Evolutionary conservation across 768 basidiomycete species (phyloP).

Genomic region (Mycena epipterygia): DNA sequence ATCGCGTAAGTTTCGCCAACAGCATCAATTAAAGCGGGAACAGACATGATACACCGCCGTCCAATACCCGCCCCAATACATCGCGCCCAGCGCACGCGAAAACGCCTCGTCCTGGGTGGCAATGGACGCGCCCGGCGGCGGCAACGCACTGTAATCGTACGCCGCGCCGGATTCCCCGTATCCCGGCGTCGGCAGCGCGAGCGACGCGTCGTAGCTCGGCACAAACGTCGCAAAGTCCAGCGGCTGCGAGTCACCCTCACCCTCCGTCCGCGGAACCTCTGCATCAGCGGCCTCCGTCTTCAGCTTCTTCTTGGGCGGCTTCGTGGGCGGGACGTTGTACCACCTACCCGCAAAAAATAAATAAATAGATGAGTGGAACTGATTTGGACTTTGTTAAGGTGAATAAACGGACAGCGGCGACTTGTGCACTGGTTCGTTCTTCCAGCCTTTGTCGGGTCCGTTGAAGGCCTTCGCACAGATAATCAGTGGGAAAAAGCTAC

Average conservation of each 20-base stretch:
- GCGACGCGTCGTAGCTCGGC: constrained; percentile 76
- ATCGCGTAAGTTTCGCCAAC: constrained; percentile 10
- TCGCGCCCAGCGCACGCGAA: constrained; percentile 78
- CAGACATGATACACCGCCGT: constrained; percentile 86
- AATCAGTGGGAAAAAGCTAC: not conserved
- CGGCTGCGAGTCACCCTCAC: constrained; percentile 68
- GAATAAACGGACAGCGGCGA: constrained; percentile 73
- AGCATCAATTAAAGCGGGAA: constrained; percentile 20
- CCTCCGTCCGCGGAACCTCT: constrained; percentile 22
- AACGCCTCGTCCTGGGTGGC: constrained; percentile 84
- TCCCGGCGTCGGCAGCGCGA: constrained; percentile 51
- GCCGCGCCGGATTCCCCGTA: constrained; percentile 20
- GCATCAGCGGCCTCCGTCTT: constrained; percentile 22
- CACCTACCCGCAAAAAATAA: constrained; percentile 65
- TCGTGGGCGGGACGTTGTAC: constrained; percentile 75
- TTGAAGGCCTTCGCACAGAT: constrained; percentile 60
- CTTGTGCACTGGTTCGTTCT: constrained; percentile 75
- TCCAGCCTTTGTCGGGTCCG: constrained; percentile 81
- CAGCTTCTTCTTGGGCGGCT: constrained; percentile 41
- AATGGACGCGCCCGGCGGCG: constrained; percentile 50
- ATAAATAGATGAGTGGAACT: constrained; percentile 10
- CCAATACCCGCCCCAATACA: constrained; percentile 93
- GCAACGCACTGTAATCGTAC: constrained; percentile 45
- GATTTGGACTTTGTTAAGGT: not conserved
- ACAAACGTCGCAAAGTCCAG: constrained; percentile 80